Evolutionary conservation across 2,329 filamentous ascomycete genomes (phyloP), one percentile per base, ranked within the genome.

Genomic region (Plenodomus lindquistii): DNA sequence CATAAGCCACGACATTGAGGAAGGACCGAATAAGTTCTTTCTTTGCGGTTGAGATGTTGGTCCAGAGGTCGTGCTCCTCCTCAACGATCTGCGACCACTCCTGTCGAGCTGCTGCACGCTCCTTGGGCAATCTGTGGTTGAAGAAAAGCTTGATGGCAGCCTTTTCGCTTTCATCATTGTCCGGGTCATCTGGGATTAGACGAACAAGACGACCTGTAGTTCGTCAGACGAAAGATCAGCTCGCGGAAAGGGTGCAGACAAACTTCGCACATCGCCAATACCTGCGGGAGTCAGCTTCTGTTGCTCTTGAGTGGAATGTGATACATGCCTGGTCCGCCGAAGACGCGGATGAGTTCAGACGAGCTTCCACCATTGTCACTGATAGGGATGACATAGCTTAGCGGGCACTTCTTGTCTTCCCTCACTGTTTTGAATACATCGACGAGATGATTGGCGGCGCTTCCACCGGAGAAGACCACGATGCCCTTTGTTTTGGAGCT

Each of bases 341-440:
- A 94, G 29, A 97, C 91, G 29, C 94, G 83, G 58, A 97, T 96
- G 63, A 97, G 78, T 76, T 97, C 93, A 37, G 90, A 96, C 2
- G 91, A 95, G 61, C 89, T 95, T 34, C 93, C 93, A 40, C 93
- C 93, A 73, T 97, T 97, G 75, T 97, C 93, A 57, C 89, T 94
- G 69, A 97, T 96, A 29, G 93, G 93, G 43, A 97, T 96, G 50
- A 97, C 85, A 71, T 96, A 95, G 73, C 84, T 90, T 36, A 95
- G 75, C 2, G 81, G 77, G 65, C 87, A 88, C 35, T 81, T 74
- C 53, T 87, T 88, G 60, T 81, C 85, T 54, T 85, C 73, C 21
- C 77, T 72, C 4, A 84, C 73, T 18, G 75, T 72, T 49, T 80
- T 86, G 73, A 97, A 97, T 10, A 96, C 89, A 69, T 97, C 93